Base-by-base conservation (phyloP, 345 rosid genomes). In the Citrus sinensis region DNA sequence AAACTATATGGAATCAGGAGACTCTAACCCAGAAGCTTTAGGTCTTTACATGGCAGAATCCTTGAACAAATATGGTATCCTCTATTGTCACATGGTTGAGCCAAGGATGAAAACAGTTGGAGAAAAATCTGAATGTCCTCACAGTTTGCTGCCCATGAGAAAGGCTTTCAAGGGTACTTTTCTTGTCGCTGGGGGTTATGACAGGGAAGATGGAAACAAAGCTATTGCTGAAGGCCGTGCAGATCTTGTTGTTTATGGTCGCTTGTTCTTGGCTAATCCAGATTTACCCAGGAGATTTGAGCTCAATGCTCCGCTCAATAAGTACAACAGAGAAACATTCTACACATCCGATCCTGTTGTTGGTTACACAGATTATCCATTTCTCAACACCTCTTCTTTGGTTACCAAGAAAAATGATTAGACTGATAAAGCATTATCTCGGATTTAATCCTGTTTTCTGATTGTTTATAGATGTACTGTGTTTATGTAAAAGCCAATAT, bases 351-450 rank as follows among this genome's bases (percentile, higher is more conserved):
- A 92, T 83, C 88, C 89, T 54, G 86, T 87, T 5, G 25, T 88
- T 67, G 97, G 97, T 80, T 93, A 91, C 72, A 85, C 90, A 5
- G 93, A 92, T 82, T 92, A 92, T 76, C 93, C 97, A 17, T 89
- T 86, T 73, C 90, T 89, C 2, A 87, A 89, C 63, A 16, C 55
- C 49, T 17, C 32, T 67, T 24, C 62, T 54, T 80, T 75, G 13
- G 20, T 34, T 20, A 34, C 20, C 13, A 3, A 35, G 22, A 8
- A 0, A 35, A 11, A 20, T 2, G 17, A 46, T 46, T 46, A 66
- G 42, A 20, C 35, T 66, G 70, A 17, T 67, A 10, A 67, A 67
- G 9, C 49, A 67, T 37, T 39, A 1, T 37, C 71, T 4, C 6
- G 4, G 6, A 10, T 37, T 39, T 37, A 67, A 35, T 22, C 49